These are phyloP conservation scores for Coniella lustricola DNA, from an alignment of 2,329 filamentous ascomycete genomes.

Conservation along the genomic window DNA sequence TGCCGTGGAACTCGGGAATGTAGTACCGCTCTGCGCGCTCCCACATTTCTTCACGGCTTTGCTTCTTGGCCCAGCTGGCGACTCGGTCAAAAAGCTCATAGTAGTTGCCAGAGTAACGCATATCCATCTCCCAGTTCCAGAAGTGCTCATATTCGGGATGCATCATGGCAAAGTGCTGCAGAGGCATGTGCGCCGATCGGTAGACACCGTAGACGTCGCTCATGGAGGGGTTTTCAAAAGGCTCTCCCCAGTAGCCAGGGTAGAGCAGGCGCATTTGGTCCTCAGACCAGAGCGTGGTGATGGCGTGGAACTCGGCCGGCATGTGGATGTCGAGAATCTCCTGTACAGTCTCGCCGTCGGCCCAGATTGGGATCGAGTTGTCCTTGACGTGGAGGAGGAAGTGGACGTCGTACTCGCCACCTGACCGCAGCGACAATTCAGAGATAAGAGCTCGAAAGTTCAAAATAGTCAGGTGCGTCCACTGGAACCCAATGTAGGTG, in stretches of 20 bases:
- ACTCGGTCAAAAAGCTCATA: slow-evolving; percentile 69
- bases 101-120: slow-evolving; percentile 57
- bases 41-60: slow-evolving; percentile 68
- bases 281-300: slow-evolving; percentile 81
- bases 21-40: slow-evolving; percentile 73
- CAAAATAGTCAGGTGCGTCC: slow-evolving; percentile 69
- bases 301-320: slow-evolving; percentile 68
- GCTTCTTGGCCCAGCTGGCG: slow-evolving; percentile 57
- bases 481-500: slow-evolving; percentile 72
- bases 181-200: slow-evolving; percentile 54
- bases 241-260: slow-evolving; percentile 60
- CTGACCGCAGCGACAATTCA: slow-evolving; percentile 69
- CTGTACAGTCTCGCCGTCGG: slow-evolving; percentile 67
- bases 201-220: slow-evolving; percentile 62
- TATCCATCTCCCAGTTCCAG: slow-evolving; percentile 68
- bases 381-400: slow-evolving; percentile 83
- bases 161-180: slow-evolving; percentile 57
- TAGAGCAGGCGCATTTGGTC: slow-evolving; percentile 78
- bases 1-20: slow-evolving; percentile 61
- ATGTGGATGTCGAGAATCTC: slow-evolving; percentile 61
- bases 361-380: slow-evolving; percentile 71
- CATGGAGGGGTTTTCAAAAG: slow-evolving; percentile 51
- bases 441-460: slow-evolving; percentile 77
- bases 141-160: slow-evolving; percentile 60
- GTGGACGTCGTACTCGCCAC: slow-evolving; percentile 75